Conservation (phyloP, 2,329 filamentous ascomycete species). For the Colletotrichum noveboracense region DNA sequence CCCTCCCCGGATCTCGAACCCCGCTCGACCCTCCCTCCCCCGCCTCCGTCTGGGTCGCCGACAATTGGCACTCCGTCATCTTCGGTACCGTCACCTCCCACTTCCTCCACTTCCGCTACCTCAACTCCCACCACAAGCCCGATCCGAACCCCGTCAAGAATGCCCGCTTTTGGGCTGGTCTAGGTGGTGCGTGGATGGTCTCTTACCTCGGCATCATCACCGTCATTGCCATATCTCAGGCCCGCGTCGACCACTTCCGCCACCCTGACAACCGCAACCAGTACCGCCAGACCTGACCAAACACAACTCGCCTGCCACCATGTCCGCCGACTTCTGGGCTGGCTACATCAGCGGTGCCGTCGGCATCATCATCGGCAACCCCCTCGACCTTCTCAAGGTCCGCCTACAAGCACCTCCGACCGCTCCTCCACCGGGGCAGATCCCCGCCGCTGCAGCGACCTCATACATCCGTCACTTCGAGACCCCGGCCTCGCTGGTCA, state of each 20-base stretch:
- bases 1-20: background rate
- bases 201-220: constrained; percentile 20
- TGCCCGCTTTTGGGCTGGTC: constrained; percentile 24
- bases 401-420: constrained; percentile 69
- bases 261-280: constrained; percentile 10
- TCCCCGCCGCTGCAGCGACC: constrained; percentile 21
- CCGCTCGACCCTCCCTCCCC: constrained; percentile 14
- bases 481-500: constrained; percentile 46
- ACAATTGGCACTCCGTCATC: constrained; percentile 22
- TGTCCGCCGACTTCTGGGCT: constrained; percentile 93
- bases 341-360: constrained; percentile 87
- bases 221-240: constrained; percentile 17
- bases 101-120: constrained; percentile 22
- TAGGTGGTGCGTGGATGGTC: constrained; percentile 22
- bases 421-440: constrained; percentile 8
- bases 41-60: constrained; percentile 18
- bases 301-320: constrained; percentile 36
- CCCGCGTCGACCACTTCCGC: constrained; percentile 17
- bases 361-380: constrained; percentile 54
- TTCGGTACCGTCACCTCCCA: constrained; percentile 18
- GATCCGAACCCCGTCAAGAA: constrained; percentile 21
- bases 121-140: constrained; percentile 13
- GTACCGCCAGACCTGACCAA: background rate
- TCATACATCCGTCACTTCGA: constrained; percentile 37
- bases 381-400: constrained; percentile 65